Percentiles rank a stretch among this genome's conserved stretches.
phyloP scores from a whole-genome alignment of 805 yeast genomes.

The Blastobotrys attinorum region DNA sequence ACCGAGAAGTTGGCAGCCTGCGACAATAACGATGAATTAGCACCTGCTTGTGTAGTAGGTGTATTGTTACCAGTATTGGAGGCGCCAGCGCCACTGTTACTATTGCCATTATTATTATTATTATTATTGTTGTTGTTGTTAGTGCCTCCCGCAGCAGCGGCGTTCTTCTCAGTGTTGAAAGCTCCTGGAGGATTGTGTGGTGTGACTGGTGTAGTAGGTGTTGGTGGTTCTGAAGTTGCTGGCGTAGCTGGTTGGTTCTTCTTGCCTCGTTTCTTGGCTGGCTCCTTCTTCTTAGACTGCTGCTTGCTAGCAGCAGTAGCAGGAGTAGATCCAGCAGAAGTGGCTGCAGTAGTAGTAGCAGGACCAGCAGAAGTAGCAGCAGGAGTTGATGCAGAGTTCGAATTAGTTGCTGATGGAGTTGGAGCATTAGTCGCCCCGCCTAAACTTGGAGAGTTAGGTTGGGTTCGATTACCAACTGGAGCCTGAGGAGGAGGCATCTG shows the following conservation, averaged over 20 bases:
- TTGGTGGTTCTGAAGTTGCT: conserved; percentile 33
- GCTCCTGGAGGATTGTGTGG: conserved; percentile 28
- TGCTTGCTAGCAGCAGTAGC: conserved; percentile 19
- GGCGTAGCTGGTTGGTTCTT: conserved; percentile 21
- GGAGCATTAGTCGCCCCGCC: conserved; percentile 16
- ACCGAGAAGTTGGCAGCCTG: conserved; percentile 16
- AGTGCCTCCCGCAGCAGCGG: neutral
- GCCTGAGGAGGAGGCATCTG: conserved; percentile 24
- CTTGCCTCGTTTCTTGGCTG: conserved; percentile 18
- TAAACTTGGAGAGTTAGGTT: conserved; percentile 21
- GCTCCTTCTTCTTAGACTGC: conserved; percentile 17
- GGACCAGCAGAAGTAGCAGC: conserved; percentile 14
- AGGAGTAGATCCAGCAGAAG: conserved; percentile 18
- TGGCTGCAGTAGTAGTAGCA: conserved; percentile 19
- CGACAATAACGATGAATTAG: conserved; percentile 12
- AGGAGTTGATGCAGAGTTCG: conserved; percentile 20
- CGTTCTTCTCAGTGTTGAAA: conserved; percentile 8
- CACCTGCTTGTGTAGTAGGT: conserved; percentile 1
- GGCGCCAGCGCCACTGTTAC: conserved; percentile 1
- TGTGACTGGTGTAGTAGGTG: conserved; percentile 36
- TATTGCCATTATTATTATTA: no score
- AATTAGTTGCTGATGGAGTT: conserved; percentile 19
- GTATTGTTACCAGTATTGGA: conserved; percentile 2
- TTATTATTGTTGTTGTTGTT: neutral
- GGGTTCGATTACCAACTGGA: conserved; percentile 18